phyloP scores from a whole-genome alignment of 805 yeast genomes.

The Yamadazyma sp. region DNA sequence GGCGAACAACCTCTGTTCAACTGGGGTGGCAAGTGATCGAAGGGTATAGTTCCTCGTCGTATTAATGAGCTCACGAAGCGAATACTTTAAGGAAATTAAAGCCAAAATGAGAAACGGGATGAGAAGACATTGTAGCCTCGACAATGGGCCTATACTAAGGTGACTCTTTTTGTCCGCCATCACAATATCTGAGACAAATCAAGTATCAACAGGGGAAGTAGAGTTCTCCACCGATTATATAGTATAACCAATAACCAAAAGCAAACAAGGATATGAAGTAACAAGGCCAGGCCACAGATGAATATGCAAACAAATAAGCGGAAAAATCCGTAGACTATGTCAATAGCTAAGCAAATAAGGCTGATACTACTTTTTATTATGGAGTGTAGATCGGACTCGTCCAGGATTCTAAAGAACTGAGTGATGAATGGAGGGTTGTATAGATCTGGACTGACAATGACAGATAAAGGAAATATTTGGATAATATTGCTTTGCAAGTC shows the following conservation, averaged over 20 bases:
- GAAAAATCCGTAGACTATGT: slow-evolving; percentile 15
- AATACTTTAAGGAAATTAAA: slow-evolving; percentile 5
- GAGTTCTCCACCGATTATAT: slow-evolving; percentile 12
- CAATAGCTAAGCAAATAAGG: slow-evolving; percentile 11
- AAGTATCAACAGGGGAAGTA: slow-evolving; percentile 2
- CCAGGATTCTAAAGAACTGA: slow-evolving; percentile 6
- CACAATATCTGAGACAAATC: slow-evolving; percentile 2
- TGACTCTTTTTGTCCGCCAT: not conserved
- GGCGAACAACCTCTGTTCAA: slow-evolving; percentile 17
- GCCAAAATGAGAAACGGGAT: not conserved
- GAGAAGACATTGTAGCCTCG: not conserved
- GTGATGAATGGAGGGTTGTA: slow-evolving; percentile 28
- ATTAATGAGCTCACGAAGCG: not conserved
- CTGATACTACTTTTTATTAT: not conserved
- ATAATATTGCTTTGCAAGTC: slow-evolving; percentile 10
- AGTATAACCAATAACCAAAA: slow-evolving; percentile 7
- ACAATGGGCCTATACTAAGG: not conserved
- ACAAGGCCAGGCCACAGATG: slow-evolving; percentile 8
- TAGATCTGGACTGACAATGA: slow-evolving; percentile 22
- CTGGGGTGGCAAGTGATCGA: too few species aligned
- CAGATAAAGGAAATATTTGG: slow-evolving; percentile 16
- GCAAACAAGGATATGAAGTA: slow-evolving; percentile 7
- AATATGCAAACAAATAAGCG: slow-evolving; percentile 12
- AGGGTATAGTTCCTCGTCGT: slow-evolving; percentile 1
- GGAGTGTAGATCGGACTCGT: slow-evolving; percentile 1